Conservation (phyloP, 2,329 filamentous ascomycete genomes). For the Phaeophleospora eucalypticola region DNA sequence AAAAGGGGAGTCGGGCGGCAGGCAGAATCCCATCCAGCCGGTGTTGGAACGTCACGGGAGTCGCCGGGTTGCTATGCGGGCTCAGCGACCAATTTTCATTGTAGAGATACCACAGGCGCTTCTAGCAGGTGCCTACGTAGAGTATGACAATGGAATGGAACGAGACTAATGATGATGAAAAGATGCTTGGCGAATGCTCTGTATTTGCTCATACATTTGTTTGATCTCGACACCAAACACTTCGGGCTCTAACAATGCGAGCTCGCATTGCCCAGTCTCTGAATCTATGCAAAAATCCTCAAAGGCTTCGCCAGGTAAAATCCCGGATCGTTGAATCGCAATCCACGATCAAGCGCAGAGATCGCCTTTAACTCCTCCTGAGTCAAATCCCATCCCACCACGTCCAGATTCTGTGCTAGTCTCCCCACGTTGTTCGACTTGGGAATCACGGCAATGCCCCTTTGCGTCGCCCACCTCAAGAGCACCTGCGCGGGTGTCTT, state of each 20-base stretch:
- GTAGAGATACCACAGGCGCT: not conserved
- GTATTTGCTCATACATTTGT: no score
- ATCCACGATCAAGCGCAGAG: slow-evolving; percentile 6
- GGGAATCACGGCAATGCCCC: slow-evolving; percentile 12
- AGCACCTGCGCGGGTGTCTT: slow-evolving; percentile 10
- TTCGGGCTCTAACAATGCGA: no score
- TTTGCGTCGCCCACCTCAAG: slow-evolving; percentile 12
- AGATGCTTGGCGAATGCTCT: no score
- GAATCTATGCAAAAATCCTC: slow-evolving; percentile 12
- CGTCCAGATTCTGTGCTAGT: slow-evolving; percentile 11
- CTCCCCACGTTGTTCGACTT: slow-evolving; percentile 11
- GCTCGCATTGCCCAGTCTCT: no score
- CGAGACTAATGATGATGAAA: not conserved
- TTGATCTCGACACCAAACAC: no score
- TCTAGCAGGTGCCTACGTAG: not conserved
- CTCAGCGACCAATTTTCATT: no score
- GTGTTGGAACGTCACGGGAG: not conserved
- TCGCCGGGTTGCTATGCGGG: no score
- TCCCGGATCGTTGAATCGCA: slow-evolving; percentile 15
- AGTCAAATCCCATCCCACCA: slow-evolving; percentile 9
- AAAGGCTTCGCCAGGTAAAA: slow-evolving; percentile 11
- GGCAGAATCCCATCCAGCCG: not conserved
- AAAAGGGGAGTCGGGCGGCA: not conserved
- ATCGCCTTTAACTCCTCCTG: slow-evolving; percentile 9
- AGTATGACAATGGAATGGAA: not conserved